Evolutionary conservation across 306 rosid genomes (phyloP).

Genomic region (Senna siamea): DNA sequence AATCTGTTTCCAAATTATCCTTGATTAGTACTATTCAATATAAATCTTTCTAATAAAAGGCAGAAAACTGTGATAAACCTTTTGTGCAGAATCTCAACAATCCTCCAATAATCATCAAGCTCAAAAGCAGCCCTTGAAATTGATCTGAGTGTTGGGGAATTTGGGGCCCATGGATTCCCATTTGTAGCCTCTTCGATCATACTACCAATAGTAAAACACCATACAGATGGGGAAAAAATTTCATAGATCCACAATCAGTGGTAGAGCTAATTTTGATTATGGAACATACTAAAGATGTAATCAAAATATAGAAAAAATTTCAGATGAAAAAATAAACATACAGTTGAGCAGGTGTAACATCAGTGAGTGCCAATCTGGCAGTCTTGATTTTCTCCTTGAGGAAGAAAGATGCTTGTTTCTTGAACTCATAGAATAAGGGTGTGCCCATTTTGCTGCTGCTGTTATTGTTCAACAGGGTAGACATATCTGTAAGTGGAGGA

Average conservation of each 20-base stretch:
- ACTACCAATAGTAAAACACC: constrained; percentile 43
- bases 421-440: constrained; percentile 74
- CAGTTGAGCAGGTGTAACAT: constrained; percentile 90
- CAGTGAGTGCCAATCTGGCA: constrained; percentile 93
- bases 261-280: constrained; percentile 10
- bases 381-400: constrained; percentile 89
- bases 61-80: constrained; percentile 35
- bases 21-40: neutral
- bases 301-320: neutral
- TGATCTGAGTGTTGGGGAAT: constrained; percentile 67
- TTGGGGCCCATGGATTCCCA: constrained; percentile 78
- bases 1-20: constrained; percentile 53
- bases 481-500: constrained; percentile 41
- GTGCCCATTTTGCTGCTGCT: constrained; percentile 47
- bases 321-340: constrained; percentile 34
- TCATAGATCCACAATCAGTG: constrained; percentile 29
- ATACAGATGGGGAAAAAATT: neutral
- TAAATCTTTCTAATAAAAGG: neutral
- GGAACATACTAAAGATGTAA: too few relatives aligned
- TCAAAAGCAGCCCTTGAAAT: constrained; percentile 98
- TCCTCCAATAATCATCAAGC: constrained; percentile 79
- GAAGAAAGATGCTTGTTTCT: constrained; percentile 92
- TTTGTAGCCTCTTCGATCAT: constrained; percentile 84
- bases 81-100: constrained; percentile 60
- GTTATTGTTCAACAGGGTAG: constrained; percentile 47